Conservation (phyloP, 768 basidiomycete genomes). For the Sistotremastrum niveocremeum region DNA sequence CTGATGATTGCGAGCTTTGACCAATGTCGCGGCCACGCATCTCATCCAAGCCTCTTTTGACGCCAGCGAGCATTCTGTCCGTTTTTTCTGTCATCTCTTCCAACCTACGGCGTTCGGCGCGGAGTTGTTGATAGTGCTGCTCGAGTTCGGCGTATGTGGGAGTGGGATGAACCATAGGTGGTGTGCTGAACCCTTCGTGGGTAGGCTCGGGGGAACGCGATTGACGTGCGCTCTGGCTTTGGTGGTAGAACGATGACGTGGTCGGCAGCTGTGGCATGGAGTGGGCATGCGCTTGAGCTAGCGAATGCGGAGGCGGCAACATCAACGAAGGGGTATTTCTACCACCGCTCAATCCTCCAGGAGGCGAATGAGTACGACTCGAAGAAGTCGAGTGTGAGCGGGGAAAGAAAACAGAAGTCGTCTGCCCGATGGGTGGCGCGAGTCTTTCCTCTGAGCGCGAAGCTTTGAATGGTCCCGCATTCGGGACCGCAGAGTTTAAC, state of each 20-base stretch:
- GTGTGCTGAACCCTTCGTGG: slow-evolving; percentile 6
- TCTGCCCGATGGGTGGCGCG: no score
- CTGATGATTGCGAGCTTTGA: no score
- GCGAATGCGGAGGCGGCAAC: slow-evolving; percentile 6
- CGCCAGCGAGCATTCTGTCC: slow-evolving; percentile 54
- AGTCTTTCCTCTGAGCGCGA: no score
- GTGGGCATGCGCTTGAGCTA: slow-evolving; percentile 9
- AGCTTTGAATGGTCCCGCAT: no score
- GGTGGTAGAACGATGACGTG: slow-evolving; percentile 6
- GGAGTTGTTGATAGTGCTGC: slow-evolving; percentile 53
- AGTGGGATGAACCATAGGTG: slow-evolving; percentile 17
- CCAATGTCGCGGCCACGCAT: slow-evolving; percentile 28
- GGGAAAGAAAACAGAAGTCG: slow-evolving; percentile 24
- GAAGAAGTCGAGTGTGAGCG: slow-evolving; percentile 54
- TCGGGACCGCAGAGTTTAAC: slow-evolving; percentile 16
- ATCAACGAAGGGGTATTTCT: no score
- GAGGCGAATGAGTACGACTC: slow-evolving; percentile 60
- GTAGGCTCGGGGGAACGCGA: slow-evolving; percentile 3
- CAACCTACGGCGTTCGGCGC: slow-evolving; percentile 46
- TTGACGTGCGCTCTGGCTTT: not conserved
- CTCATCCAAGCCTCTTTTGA: slow-evolving; percentile 68
- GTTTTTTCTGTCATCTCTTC: slow-evolving; percentile 69
- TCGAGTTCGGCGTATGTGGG: slow-evolving; percentile 51
- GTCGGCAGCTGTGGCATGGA: slow-evolving; percentile 8
- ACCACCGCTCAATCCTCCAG: slow-evolving; percentile 17